Base-by-base conservation (phyloP, 2,329 filamentous ascomycete species). In the Allantophomopsis cytisporea region DNA sequence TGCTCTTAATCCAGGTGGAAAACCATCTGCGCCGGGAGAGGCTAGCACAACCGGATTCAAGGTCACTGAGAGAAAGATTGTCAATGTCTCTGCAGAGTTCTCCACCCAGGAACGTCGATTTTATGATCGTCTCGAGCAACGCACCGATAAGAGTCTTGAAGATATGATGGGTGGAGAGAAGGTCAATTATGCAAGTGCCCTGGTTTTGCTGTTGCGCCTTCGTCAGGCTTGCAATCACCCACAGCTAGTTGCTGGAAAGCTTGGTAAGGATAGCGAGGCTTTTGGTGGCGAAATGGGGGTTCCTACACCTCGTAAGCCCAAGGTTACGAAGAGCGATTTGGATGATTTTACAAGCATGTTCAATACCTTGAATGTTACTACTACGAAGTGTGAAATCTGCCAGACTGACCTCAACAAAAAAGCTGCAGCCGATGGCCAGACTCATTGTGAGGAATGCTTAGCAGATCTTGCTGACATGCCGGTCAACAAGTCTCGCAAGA, bases 201-300 rank as follows among this genome's bases (percentile, higher is more conserved):
- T 98, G 54, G 88, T 94, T 11, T 65, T 98, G 44, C 73, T 98
- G n/a, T 65, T 98, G 41, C 80, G 91, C 31, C 67, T 98, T 43
- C 74, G 91, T 43, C 91, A 98, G 58, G 84, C 87, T 15, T 98
- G 91, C 59, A 94, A 98, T 54, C 91, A 98, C 56, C 87, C 88
- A 0, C 80, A 86, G 47, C 68, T 98, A 35, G 81, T 94, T 11
- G 84, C 85, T 47, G 80, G 80, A 46, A 89, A 93, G 53, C 68
- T 95, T 41, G 80, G 80, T 40, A 84, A 84, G 47, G 91, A 98
- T 56, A 86, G 81, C 50, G 91, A 96, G 52, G 84, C 85, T 2
- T 63, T 94, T 40, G 71, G 77, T 1, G 80, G 77, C 1, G 82
- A 74, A 23, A 57, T 61, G 43, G 62, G 65, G 5, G 66, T 62